A percentile compares a stretch with the other conserved stretches of the same genome.
phyloP scores from a whole-genome alignment of 257 asterid genomes.

The Capsicum rhomboideum region DNA sequence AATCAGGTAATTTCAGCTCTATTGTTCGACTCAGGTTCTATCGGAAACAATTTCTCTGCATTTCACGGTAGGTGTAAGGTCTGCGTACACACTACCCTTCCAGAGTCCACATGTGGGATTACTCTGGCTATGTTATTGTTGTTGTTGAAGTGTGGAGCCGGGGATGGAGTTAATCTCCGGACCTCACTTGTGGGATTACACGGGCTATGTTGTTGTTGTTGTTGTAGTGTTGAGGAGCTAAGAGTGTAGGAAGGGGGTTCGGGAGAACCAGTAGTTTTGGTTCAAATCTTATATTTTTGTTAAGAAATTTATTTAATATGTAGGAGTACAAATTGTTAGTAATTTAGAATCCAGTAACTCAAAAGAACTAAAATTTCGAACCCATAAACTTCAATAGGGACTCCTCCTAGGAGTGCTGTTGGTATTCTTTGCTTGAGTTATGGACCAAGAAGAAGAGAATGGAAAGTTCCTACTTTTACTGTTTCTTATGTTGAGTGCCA shows the following conservation, averaged over 20 bases:
- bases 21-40: not conserved
- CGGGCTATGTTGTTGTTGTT: too few relatives aligned
- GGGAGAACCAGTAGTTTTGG: not conserved
- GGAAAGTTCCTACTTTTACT: not conserved
- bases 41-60: too few relatives aligned
- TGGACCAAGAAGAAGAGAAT: conserved; percentile 3
- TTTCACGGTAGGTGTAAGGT: not conserved
- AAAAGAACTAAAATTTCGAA: not conserved
- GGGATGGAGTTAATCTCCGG: too few relatives aligned
- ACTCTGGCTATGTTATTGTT: not conserved
- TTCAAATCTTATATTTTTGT: not conserved
- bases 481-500: not conserved
- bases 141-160: not conserved
- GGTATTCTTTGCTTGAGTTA: conserved; percentile 20
- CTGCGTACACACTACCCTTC: not conserved
- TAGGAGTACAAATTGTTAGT: too few relatives aligned
- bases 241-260: not conserved
- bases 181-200: too few relatives aligned
- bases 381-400: not conserved
- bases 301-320: not conserved
- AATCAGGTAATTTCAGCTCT: conserved; percentile 40
- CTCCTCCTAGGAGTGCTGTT: not conserved
- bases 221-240: too few relatives aligned
- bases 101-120: not conserved
- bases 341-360: too few relatives aligned